Base-by-base conservation (phyloP, 495 filamentous ascomycete species). In the Hypoxylon perforatum region DNA sequence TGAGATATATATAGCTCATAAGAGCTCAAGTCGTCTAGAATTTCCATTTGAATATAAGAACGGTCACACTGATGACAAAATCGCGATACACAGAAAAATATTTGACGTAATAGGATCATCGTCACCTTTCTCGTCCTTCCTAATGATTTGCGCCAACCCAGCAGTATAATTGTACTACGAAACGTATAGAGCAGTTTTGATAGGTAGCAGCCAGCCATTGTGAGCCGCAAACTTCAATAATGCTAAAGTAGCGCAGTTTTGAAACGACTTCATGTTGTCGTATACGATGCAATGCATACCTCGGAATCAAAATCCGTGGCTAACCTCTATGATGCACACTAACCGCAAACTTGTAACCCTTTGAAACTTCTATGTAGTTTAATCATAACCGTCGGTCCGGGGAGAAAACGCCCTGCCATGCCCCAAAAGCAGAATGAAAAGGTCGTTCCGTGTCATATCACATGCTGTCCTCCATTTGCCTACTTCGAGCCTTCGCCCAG, bases 401-500 rank as follows among this genome's bases (percentile, higher is more conserved):
- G 17, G 36, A 23, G 56, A 35, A 35, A 61, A 69, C 56, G 56
- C 61, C n/a, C 55, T 19, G 25, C 44, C 18, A 65, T 53, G 48
- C 64, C 10, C 9, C 11, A 58, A 57, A 38, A 51, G 8, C 17
- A 28, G 14, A 25, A 14, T 2, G 28, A 5, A 22, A 22, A 11
- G 41, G 30, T 17, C 21, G 10, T 8, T 47, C 35, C 35, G 33
- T 19, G 30, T 14, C 36, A 11, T 30, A 21, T 80, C 75, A 92
- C 87, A 92, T 90, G 65, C 85, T 89, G 72, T 92, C 90, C 72
- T 92, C 90, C 77, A 87, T 84, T 84, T 88, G 89, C 63, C 82
- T 81, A 72, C 85, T 87, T 67, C 89, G 77, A 36, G 84, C 84
- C 78, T 87, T 90, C 65, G 84, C 76, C 87, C 87, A 92, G 52